These are phyloP conservation scores for Pugionium cornutum DNA, from an alignment of 345 rosid genomes.

Conservation along the genomic window DNA sequence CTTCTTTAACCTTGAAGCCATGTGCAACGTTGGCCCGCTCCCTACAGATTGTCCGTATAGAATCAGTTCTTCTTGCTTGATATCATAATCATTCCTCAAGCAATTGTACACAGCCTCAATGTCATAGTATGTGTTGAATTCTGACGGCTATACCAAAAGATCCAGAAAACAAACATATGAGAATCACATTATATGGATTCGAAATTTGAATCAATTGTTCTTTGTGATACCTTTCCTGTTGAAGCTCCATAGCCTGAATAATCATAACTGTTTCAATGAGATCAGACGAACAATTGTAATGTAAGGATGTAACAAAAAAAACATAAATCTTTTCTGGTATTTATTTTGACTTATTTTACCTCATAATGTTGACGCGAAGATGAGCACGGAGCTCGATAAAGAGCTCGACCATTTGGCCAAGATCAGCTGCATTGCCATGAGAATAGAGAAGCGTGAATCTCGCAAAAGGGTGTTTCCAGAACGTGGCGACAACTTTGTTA, in stretches of 20 bases:
- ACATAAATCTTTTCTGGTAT: too few relatives aligned
- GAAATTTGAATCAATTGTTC: neutral
- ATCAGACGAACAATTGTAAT: neutral
- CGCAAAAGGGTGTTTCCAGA: constrained; percentile 94
- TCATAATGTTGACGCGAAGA: constrained; percentile 90
- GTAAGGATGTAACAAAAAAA: too few relatives aligned
- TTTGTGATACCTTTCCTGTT: constrained; percentile 76
- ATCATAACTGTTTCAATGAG: constrained; percentile 66
- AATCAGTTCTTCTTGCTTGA: constrained; percentile 81
- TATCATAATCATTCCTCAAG: constrained; percentile 65
- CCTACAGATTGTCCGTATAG: constrained; percentile 97
- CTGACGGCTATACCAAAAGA: constrained; percentile 64
- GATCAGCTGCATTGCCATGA: constrained; percentile 97
- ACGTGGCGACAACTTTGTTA: constrained; percentile 81
- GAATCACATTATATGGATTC: too few relatives aligned
- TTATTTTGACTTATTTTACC: constrained; percentile 41
- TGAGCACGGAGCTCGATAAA: constrained; percentile 97
- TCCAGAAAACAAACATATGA: neutral
- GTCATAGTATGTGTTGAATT: constrained; percentile 89
- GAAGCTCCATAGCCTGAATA: constrained; percentile 99
- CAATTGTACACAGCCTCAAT: constrained; percentile 88
- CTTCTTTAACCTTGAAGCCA: constrained; percentile 67
- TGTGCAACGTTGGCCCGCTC: constrained; percentile 90
- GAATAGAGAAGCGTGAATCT: constrained; percentile 88
- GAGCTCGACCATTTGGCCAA: constrained; percentile 95